Conservation (phyloP, 1,284 basidiomycete species). For the Exsudoporus floridanus region DNA sequence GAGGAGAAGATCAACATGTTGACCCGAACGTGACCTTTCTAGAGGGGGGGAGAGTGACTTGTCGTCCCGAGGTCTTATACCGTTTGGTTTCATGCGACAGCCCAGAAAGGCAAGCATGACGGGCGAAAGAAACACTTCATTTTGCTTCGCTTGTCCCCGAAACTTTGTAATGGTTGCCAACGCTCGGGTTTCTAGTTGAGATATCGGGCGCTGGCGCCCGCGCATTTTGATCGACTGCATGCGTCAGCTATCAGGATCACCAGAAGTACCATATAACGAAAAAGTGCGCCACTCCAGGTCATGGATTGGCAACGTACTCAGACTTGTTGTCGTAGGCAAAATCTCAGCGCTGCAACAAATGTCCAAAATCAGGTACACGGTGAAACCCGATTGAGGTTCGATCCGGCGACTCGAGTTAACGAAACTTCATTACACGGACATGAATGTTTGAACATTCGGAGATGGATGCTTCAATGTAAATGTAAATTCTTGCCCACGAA, state of each 20-base stretch:
- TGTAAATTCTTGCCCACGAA: not conserved
- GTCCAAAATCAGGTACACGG: not conserved
- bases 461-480: not conserved
- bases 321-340: not conserved
- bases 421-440: not conserved
- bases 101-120: not conserved
- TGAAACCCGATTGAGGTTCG: not conserved
- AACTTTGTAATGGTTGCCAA: not conserved
- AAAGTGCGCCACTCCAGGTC: not conserved
- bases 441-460: not conserved
- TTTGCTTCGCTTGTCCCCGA: not conserved
- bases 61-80: conserved; percentile 12
- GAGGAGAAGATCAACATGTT: conserved; percentile 8
- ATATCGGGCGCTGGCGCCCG: not conserved
- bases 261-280: not conserved
- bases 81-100: not conserved
- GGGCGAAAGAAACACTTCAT: not conserved
- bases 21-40: not conserved
- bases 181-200: not conserved
- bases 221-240: not conserved
- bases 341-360: not conserved
- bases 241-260: not conserved
- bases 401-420: not conserved
- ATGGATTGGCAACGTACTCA: not conserved
- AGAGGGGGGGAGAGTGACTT: not conserved